Evolutionary conservation across 2,329 filamentous ascomycete species (phyloP).

Genomic region (Fusarium sp.): DNA sequence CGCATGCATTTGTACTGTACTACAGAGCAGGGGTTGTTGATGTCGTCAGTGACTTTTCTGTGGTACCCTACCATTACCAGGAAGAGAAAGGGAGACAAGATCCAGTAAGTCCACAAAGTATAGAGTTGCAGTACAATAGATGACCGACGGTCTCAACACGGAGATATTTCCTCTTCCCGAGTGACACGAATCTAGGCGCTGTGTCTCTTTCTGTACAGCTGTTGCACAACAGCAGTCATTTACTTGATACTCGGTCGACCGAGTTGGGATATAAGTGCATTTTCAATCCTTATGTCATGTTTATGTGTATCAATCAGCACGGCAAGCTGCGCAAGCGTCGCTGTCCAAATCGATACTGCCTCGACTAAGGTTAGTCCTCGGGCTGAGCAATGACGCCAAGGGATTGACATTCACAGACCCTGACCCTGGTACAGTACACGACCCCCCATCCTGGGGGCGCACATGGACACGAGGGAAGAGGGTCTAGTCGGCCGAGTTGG

Average conservation of each 20-base stretch:
- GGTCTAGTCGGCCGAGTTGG: constrained; percentile 37
- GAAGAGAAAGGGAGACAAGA: constrained; percentile 20
- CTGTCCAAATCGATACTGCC: constrained; percentile 26
- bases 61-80: constrained; percentile 16
- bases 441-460: constrained; percentile 28
- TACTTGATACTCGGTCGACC: constrained; percentile 10
- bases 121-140: neutral
- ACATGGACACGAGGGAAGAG: constrained; percentile 37
- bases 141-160: constrained; percentile 27
- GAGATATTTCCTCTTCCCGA: constrained; percentile 29
- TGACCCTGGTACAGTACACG: neutral
- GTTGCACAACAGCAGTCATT: constrained; percentile 26
- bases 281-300: neutral
- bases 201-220: constrained; percentile 10
- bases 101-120: constrained; percentile 6
- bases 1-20: neutral
- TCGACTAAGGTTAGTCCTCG: constrained; percentile 16
- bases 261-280: constrained; percentile 33
- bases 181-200: constrained; percentile 18
- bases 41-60: constrained; percentile 28
- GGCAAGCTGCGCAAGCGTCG: constrained; percentile 42
- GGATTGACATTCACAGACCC: constrained; percentile 21
- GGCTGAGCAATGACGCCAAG: constrained; percentile 34
- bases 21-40: constrained; percentile 21
- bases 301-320: constrained; percentile 2